Base-by-base conservation (phyloP, 2,329 filamentous ascomycete species). In the Sclerotinia minor region DNA sequence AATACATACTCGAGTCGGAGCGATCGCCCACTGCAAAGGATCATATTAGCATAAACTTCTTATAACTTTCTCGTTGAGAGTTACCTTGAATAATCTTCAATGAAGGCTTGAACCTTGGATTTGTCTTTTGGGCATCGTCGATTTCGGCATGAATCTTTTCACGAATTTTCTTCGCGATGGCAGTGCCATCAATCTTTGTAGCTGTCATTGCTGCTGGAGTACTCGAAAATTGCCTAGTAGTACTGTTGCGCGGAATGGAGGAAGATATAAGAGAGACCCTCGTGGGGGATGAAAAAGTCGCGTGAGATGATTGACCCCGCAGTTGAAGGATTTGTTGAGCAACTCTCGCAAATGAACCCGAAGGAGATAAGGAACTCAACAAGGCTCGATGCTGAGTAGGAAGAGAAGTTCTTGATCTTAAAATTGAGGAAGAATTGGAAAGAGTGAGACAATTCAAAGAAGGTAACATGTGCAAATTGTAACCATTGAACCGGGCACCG, bases 41-140 rank as follows among this genome's bases (percentile, higher is more conserved):
- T 15, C 7, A 19, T 29, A 68, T 75, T 69, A 75, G 74, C 67
- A 68, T 55, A 13, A 54, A 49, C 35, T 63, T 11, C 24, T 5
- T 8, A 47, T 50, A 9, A 41, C 29, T 41, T 41, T 24, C 47
- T 44, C 19, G 21, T 2, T 17, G 29, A n/a, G 21, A 54, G 5
- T 57, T 79, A 94, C 92, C 91, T 87, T 99, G 95, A 73, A 99
- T 90, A 79, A 99, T 99, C 79, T 93, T 95, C 78, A 99, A 84
- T 72, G 87, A 91, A 64, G 95, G 95, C 81, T 89, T 89, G 83
- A 93, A 99, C 75, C 93, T 86, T 52, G 94, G 91, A 79, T 97
- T 97, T 70, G 83, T 80, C 80, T 87, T 85, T 80, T 97, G 94
- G 78, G 88, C 90, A 78, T 91, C 84, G 73, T 87, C 85, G 80